Conservation (phyloP, 345 rosid genomes). For the thale cress (Arabidopsis thaliana) region TAIR10.1 NC_003075.7:12490501-12491000, state of each 20-base stretch:
- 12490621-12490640: not conserved
- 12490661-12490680: constrained; percentile 96
- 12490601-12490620: not conserved
- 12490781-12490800: constrained; percentile 59
- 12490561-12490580: constrained; percentile 68
- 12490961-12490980: constrained; percentile 62
- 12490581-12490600: constrained; percentile 12
- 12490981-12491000: constrained; percentile 98
- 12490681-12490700: constrained; percentile 90
- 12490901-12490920: not conserved
- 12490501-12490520: constrained; percentile 74
- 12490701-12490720: constrained; percentile 73
- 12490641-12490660: not conserved
- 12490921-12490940: not conserved
- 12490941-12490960: not conserved
- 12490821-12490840: constrained; percentile 52
- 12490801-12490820: constrained; percentile 63
- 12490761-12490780: constrained; percentile 78
- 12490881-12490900: constrained; percentile 7
- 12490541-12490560: constrained; percentile 70
- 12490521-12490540: constrained; percentile 67
- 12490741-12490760: constrained; percentile 71
- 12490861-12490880: constrained; percentile 76
- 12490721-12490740: constrained; percentile 62
- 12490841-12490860: constrained; percentile 74